Evolutionary conservation across 495 filamentous ascomycete species (phyloP).

Genomic region (Parathielavia appendiculata): DNA sequence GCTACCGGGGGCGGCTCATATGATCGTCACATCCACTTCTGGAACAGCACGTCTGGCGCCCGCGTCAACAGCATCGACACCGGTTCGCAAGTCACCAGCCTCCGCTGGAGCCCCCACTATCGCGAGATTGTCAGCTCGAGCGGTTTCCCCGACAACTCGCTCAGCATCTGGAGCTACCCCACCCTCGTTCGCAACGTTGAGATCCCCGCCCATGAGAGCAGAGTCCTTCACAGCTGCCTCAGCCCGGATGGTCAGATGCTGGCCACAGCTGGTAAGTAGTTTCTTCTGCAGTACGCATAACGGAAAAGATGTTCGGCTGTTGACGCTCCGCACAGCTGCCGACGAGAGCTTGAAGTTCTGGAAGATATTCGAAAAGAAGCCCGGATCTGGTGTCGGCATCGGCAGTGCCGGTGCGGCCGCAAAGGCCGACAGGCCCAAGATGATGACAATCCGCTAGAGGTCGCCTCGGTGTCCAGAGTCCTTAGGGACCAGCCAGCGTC

Average conservation of each 20-base stretch:
- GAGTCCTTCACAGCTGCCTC: conserved; percentile 89
- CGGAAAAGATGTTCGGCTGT: neutral
- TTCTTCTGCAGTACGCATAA: neutral
- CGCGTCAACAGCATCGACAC: conserved; percentile 98
- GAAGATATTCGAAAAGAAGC: conserved; percentile 99
- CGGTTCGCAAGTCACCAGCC: conserved; percentile 89
- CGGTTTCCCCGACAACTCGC: conserved; percentile 96
- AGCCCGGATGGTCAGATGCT: conserved; percentile 97
- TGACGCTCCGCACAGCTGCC: conserved; percentile 50
- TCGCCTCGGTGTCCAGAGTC: neutral
- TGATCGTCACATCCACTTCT: conserved; percentile 98
- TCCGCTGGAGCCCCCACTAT: conserved; percentile 94
- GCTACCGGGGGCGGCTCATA: conserved; percentile 95
- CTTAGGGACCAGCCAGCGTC: neutral
- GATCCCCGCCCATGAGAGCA: conserved; percentile 97
- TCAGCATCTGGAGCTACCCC: conserved; percentile 98
- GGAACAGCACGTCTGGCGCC: conserved; percentile 96
- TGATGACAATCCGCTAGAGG: conserved; percentile 90
- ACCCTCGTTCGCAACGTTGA: conserved; percentile 93
- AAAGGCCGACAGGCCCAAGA: conserved; percentile 75
- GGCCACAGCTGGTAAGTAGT: conserved; percentile 67
- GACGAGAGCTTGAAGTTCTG: conserved; percentile 99
- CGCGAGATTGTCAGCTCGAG: conserved; percentile 96
- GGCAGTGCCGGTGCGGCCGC: conserved; percentile 51
- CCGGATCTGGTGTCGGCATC: conserved; percentile 57